Conservation (phyloP, 2,329 filamentous ascomycete genomes). For the Colletotrichum sidae region DNA sequence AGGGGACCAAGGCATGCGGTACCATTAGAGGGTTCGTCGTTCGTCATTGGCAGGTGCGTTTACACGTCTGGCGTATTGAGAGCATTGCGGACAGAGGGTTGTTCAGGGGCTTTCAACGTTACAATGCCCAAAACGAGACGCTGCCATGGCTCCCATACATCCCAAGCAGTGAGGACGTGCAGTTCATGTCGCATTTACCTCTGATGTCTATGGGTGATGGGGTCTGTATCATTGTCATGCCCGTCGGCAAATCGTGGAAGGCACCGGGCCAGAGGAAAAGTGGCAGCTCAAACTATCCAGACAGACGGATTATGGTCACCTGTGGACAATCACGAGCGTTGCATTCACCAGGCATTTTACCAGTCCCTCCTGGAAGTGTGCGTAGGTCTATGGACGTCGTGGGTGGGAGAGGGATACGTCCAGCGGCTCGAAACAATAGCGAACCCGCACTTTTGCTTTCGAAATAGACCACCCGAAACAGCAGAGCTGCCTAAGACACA, state of each 20-base stretch:
- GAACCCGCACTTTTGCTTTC: conserved; percentile 16
- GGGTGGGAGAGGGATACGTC: conserved; percentile 12
- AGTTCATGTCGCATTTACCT: conserved; percentile 1
- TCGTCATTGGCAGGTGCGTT: conserved; percentile 14
- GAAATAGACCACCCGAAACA: conserved; percentile 18
- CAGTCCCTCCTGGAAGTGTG: not conserved
- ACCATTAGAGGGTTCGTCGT: not conserved
- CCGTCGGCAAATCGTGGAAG: conserved; percentile 10
- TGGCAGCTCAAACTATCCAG: conserved; percentile 6
- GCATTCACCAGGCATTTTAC: conserved; percentile 13
- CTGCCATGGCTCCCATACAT: no score
- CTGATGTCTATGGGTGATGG: conserved; percentile 15
- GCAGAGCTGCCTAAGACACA: not conserved
- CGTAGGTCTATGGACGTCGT: not conserved
- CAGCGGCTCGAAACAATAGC: conserved; percentile 2
- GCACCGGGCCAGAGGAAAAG: conserved; percentile 4
- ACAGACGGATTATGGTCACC: conserved; percentile 20
- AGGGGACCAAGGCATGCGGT: not conserved
- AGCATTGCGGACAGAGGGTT: not conserved
- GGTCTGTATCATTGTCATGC: conserved; percentile 19
- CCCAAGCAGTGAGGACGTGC: no score
- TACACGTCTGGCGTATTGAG: not conserved
- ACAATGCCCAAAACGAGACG: no score
- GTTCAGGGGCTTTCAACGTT: not conserved
- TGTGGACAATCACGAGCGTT: conserved; percentile 23